Percentiles rank a stretch among this genome's conserved stretches.
phyloP scores from a whole-genome alignment of 2,329 filamentous ascomycete species.

The Alternaria incomplexa region DNA sequence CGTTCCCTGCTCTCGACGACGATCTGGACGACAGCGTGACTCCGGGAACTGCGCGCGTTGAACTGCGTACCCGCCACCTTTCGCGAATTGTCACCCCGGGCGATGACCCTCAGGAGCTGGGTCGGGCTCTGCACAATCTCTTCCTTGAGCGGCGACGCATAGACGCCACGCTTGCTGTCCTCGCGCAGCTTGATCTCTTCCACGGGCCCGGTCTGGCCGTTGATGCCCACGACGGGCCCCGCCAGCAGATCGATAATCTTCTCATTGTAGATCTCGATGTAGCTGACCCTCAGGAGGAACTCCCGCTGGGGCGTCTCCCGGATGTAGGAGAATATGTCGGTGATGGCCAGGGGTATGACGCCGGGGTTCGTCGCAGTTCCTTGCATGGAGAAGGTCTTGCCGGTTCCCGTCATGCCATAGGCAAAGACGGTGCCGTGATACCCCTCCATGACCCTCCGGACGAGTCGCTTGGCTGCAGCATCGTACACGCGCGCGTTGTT shows the following conservation, averaged over 20 bases:
- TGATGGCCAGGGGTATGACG: conserved; percentile 96
- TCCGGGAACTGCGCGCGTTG: conserved; percentile 94
- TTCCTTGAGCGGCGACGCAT: conserved; percentile 94
- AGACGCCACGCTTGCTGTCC: conserved; percentile 94
- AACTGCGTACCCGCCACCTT: conserved; percentile 95
- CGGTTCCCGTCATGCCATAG: conserved; percentile 98
- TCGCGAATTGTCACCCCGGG: conserved; percentile 87
- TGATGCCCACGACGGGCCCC: conserved; percentile 67
- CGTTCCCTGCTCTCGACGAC: conserved; percentile 96
- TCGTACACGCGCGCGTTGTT: conserved; percentile 96
- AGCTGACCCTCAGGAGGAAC: conserved; percentile 93
- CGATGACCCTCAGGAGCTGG: conserved; percentile 91
- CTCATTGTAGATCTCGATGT: conserved; percentile 98
- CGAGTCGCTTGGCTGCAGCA: conserved; percentile 88
- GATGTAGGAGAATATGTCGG: conserved; percentile 99
- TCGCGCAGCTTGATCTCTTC: conserved; percentile 98
- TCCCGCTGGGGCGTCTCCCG: conserved; percentile 94
- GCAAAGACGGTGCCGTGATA: conserved; percentile 98
- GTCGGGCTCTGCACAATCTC: conserved; percentile 99
- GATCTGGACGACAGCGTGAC: conserved; percentile 97
- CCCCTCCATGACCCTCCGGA: conserved; percentile 97
- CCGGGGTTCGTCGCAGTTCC: conserved; percentile 93
- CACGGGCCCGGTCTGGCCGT: conserved; percentile 59
- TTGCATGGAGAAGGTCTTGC: conserved; percentile 99
- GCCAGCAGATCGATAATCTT: conserved; percentile 93